These are phyloP conservation scores for Macaranga tanarius DNA, from an alignment of 441 rosid species.

Conservation along the genomic window DNA sequence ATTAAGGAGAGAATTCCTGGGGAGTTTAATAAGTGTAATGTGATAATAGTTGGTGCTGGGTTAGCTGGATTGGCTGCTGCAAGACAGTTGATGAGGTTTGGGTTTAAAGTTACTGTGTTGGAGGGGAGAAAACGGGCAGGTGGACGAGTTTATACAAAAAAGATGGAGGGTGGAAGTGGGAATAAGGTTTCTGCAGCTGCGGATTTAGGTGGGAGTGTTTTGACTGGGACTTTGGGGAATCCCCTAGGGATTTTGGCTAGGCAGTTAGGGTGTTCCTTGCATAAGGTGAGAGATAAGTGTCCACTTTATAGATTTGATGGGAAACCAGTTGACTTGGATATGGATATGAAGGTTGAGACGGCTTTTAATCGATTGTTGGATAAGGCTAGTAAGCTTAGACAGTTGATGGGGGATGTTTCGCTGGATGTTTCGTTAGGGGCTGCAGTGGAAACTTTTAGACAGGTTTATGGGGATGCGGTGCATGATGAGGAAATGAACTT, in stretches of 20 bases:
- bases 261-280: conserved; percentile 67
- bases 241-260: conserved; percentile 82
- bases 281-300: conserved; percentile 88
- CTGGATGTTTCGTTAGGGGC: conserved; percentile 87
- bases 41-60: conserved; percentile 79
- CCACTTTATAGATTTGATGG: conserved; percentile 81
- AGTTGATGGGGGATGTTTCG: conserved; percentile 87
- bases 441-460: conserved; percentile 81
- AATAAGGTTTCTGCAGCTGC: conserved; percentile 66
- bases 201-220: conserved; percentile 92
- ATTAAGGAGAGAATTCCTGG: conserved; percentile 61
- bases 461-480: conserved; percentile 56
- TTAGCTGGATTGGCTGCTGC: conserved; percentile 87
- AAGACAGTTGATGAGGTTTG: conserved; percentile 77
- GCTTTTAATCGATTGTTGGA: conserved; percentile 79
- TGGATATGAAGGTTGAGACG: conserved; percentile 78
- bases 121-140: conserved; percentile 93
- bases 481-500: conserved; percentile 66
- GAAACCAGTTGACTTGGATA: conserved; percentile 63
- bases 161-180: conserved; percentile 70
- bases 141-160: conserved; percentile 90
- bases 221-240: conserved; percentile 89
- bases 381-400: conserved; percentile 81
- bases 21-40: conserved; percentile 48
- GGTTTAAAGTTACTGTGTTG: conserved; percentile 78